A percentile compares a stretch with the other conserved stretches of the same genome.
These are phyloP conservation scores for Chenopodium suecicum DNA, from an alignment of 148 eudicot species.

Conservation along the genomic window DNA sequence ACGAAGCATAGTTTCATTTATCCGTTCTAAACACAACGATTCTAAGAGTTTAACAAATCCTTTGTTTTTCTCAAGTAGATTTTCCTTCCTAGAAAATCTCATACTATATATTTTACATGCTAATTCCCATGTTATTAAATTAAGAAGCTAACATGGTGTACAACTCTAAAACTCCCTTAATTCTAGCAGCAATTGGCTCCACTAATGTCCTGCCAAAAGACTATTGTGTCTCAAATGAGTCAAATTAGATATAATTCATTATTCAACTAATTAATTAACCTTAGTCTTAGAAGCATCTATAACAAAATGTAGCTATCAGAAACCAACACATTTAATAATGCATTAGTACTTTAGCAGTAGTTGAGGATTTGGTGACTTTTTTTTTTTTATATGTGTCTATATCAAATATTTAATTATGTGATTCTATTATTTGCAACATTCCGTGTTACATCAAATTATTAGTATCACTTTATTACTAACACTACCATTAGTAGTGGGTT, in stretches of 20 bases:
- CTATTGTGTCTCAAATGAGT: background rate
- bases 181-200: constrained; percentile 32
- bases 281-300: constrained; percentile 7
- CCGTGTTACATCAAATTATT: too few relatives aligned
- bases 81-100: background rate
- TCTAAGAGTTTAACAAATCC: background rate
- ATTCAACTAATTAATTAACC: background rate
- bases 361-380: constrained; percentile 5
- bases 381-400: background rate
- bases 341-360: background rate
- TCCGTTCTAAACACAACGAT: too few relatives aligned
- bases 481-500: background rate
- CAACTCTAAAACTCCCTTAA: constrained; percentile 12
- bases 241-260: background rate
- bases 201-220: constrained; percentile 15
- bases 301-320: background rate
- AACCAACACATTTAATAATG: background rate
- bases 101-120: background rate
- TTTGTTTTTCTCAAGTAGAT: background rate
- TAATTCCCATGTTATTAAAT: background rate
- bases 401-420: too few relatives aligned
- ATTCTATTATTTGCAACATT: background rate
- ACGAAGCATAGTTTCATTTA: too few relatives aligned
- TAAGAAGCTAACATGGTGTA: background rate
- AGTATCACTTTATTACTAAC: background rate